Conservation (phyloP, 2,329 filamentous ascomycete genomes). For the Penicillium sp. region DNA sequence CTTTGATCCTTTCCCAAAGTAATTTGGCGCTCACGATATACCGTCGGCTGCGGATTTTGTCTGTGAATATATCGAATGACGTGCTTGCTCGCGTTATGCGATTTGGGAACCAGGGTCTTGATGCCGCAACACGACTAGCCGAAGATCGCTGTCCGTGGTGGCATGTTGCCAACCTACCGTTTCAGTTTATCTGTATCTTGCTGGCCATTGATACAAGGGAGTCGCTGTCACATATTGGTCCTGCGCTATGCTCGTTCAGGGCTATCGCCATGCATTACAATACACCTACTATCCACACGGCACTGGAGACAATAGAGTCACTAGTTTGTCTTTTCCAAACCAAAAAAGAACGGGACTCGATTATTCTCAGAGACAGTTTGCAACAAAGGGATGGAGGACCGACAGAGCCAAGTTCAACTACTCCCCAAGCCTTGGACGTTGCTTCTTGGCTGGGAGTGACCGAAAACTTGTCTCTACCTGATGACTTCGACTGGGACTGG, state of each 20-base stretch:
- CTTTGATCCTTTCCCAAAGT: neutral
- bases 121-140: neutral
- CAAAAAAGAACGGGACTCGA: neutral
- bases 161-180: neutral
- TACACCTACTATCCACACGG: neutral
- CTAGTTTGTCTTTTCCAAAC: neutral
- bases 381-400: neutral
- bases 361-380: neutral
- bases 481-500: neutral
- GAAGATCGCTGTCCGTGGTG: neutral
- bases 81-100: neutral
- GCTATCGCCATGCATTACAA: neutral
- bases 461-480: neutral
- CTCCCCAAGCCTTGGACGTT: neutral
- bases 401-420: neutral
- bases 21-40: neutral
- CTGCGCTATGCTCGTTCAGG: neutral
- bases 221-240: neutral
- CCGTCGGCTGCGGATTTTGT: neutral
- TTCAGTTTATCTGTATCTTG: neutral
- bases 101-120: neutral
- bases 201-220: neutral
- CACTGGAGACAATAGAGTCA: neutral
- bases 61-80: neutral
- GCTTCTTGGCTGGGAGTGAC: neutral